Base-by-base conservation (phyloP, 1,284 basidiomycete species). In the Moesziomyces globuligerus region DNA sequence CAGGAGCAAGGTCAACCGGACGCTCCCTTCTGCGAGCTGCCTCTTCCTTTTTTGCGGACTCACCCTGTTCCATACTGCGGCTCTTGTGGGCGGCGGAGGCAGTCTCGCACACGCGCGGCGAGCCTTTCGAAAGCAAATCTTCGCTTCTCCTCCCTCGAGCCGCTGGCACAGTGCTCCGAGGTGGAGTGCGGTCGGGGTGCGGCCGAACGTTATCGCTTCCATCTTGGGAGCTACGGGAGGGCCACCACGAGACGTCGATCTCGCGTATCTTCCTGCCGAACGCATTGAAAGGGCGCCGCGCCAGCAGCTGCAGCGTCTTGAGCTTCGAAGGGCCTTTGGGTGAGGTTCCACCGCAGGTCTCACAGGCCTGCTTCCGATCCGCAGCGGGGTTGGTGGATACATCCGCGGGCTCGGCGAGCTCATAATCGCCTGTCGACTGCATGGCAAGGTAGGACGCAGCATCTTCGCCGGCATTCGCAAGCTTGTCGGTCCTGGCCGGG, bases 231-330 rank as follows among this genome's bases (percentile, higher is more conserved):
- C n/a, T 47, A 17, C 62, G 62, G 13, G 55, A 41, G 5, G 62
- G 51, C 50, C 50, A 58, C 62, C 55, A 66, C 11, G 56, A 51
- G 20, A 36, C 46, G 20, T 66, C 50, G 48, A 53, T 66, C n/a
- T 47, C 51, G 10, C 62, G 47, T 40, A 66, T 48, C 37, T 59
- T 66, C 26, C 50, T 59, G 18, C 62, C 56, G n/a, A 66, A 59
- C 0, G 62, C 62, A 21, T 46, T 47, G 44, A 59, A 66, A 11
- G 62, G 62, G 0, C 55, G 62, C 26, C 62, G 38, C 2, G 62
- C 62, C 1, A 66, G 52, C 9, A 66, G 40, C 37, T 66, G 62
- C 3, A 66, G 55, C 3, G 62, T 59, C 25, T 59, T 66, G 48
- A 66, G 56, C 44, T 66, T 66, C 9, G 56, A 47, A 4, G 37